Evolutionary conservation across 2,329 filamentous ascomycete genomes (phyloP).

Genomic region (Sordariomycetes sp.): DNA sequence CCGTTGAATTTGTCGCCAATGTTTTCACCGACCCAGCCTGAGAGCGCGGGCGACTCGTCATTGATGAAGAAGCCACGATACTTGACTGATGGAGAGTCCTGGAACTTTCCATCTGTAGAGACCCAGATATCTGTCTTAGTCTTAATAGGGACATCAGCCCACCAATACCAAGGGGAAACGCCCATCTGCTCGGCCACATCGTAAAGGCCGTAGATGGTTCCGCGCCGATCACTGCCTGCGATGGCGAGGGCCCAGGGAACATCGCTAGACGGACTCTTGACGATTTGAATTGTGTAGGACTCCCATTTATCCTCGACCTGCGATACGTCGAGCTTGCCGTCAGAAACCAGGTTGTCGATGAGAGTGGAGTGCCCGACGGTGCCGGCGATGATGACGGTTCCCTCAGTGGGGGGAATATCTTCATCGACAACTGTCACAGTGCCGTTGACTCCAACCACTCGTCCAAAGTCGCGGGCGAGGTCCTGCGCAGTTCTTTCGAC

Average conservation of each 20-base stretch:
- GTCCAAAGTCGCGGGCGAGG: slow-evolving; percentile 58
- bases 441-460: slow-evolving; percentile 53
- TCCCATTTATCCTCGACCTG: slow-evolving; percentile 59
- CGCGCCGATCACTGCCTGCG: slow-evolving; percentile 54
- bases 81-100: slow-evolving; percentile 52
- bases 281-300: slow-evolving; percentile 51
- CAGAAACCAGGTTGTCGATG: slow-evolving; percentile 47
- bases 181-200: slow-evolving; percentile 65
- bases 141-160: slow-evolving; percentile 51
- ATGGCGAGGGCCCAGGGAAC: slow-evolving; percentile 54
- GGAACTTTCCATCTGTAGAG: slow-evolving; percentile 42
- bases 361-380: slow-evolving; percentile 56
- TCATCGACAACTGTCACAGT: not conserved
- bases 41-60: slow-evolving; percentile 58
- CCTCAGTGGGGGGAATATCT: too few species aligned
- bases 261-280: slow-evolving; percentile 47
- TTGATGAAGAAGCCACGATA: slow-evolving; percentile 65
- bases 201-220: slow-evolving; percentile 60
- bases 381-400: slow-evolving; percentile 52
- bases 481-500: slow-evolving; percentile 51
- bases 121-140: slow-evolving; percentile 45
- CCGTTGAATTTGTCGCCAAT: slow-evolving; percentile 1
- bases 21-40: slow-evolving; percentile 45
- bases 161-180: slow-evolving; percentile 64
- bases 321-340: slow-evolving; percentile 47